These are phyloP conservation scores for Primulina tabacum DNA, from an alignment of 257 asterid genomes.

Conservation along the genomic window DNA sequence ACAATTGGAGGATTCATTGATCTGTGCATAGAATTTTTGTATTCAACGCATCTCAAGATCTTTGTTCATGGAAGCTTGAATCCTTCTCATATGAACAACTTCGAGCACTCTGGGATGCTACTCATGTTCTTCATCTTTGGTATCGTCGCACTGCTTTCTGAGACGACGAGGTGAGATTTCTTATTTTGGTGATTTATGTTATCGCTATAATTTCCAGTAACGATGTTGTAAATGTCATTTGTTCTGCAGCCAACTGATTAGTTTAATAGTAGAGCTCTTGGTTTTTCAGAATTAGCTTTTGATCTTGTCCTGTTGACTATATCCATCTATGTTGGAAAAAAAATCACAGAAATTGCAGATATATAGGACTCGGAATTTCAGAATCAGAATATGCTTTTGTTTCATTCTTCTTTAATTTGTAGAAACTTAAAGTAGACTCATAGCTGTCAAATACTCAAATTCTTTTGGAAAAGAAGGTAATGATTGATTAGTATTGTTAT, in stretches of 20 bases:
- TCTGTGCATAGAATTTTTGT: constrained; percentile 81
- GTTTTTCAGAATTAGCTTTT: background rate
- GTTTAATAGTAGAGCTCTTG: too few relatives aligned
- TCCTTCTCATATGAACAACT: constrained; percentile 88
- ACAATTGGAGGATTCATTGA: constrained; percentile 76
- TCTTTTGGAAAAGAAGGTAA: too few relatives aligned
- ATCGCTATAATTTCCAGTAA: too few relatives aligned
- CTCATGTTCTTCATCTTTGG: constrained; percentile 94
- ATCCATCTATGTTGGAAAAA: background rate
- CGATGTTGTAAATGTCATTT: too few relatives aligned
- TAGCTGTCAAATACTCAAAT: background rate
- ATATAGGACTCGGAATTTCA: background rate
- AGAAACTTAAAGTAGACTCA: background rate
- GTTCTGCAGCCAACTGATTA: too few relatives aligned
- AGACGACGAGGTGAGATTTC: constrained; percentile 68
- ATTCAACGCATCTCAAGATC: constrained; percentile 83
- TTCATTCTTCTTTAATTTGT: background rate
- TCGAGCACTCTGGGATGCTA: constrained; percentile 97
- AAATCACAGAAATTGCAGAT: background rate
- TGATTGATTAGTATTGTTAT: too few relatives aligned
- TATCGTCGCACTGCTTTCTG: constrained; percentile 60
- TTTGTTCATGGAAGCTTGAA: constrained; percentile 73
- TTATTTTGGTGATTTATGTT: constrained; percentile 21
- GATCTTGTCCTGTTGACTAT: background rate
- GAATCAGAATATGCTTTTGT: background rate